Conservation (phyloP, 331 rosid genomes). For the Quercus phellos region DNA sequence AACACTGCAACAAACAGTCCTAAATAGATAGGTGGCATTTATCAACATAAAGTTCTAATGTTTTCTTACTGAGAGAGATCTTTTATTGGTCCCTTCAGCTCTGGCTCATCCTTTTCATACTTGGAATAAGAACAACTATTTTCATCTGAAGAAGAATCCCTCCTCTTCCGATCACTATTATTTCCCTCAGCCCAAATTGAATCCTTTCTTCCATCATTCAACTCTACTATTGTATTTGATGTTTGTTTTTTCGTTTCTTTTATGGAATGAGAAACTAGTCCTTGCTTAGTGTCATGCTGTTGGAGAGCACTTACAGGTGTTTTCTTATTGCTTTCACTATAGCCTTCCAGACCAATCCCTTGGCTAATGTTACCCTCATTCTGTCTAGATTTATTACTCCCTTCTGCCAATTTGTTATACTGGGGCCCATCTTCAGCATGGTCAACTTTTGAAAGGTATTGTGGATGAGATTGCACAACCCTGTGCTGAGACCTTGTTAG, state of each 20-base stretch:
- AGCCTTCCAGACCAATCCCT: constrained; percentile 56
- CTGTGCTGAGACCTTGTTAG: constrained; percentile 50
- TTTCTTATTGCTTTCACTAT: constrained; percentile 68
- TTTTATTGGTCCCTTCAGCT: constrained; percentile 79
- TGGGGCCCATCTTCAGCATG: constrained; percentile 47
- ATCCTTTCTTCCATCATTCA: constrained; percentile 54
- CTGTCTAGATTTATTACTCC: constrained; percentile 47
- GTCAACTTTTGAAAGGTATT: constrained; percentile 44
- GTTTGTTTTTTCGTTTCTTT: constrained; percentile 57
- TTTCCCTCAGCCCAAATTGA: constrained; percentile 56
- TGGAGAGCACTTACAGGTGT: constrained; percentile 36
- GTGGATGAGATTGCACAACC: constrained; percentile 52
- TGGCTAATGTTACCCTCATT: constrained; percentile 45
- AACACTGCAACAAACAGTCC: constrained; percentile 9
- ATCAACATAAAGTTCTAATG: neutral
- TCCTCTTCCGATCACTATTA: constrained; percentile 65
- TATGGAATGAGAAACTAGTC: constrained; percentile 30
- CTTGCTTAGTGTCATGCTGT: constrained; percentile 52
- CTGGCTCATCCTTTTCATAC: constrained; percentile 87
- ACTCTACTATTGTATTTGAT: constrained; percentile 47
- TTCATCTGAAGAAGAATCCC: constrained; percentile 97
- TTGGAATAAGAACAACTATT: constrained; percentile 93
- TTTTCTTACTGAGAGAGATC: constrained; percentile 72
- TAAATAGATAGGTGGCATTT: constrained; percentile 7
- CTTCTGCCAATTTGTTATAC: constrained; percentile 41